phyloP scores from a whole-genome alignment of 352 stramenopile genomes.

The Phytopythium delawarense region DNA sequence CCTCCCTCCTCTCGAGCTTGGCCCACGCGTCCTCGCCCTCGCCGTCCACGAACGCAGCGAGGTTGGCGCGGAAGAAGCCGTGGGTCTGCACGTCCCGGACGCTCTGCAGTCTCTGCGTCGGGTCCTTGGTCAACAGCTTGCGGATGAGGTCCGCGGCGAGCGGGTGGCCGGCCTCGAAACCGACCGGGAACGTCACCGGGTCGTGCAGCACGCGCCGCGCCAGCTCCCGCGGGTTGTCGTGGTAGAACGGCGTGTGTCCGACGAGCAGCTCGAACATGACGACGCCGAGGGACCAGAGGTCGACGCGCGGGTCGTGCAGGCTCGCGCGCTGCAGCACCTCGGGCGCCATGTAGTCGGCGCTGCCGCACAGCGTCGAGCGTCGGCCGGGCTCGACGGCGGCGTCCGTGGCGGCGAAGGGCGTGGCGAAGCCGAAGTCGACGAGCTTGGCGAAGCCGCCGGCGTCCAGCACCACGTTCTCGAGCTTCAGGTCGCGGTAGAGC shows the following conservation, averaged over 20 bases:
- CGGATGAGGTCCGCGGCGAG: slow-evolving; percentile 50
- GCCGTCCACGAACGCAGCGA: no score
- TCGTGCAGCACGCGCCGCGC: slow-evolving; percentile 71
- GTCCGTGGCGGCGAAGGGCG: slow-evolving; percentile 34
- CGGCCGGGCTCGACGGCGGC: slow-evolving; percentile 30
- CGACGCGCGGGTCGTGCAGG: slow-evolving; percentile 60
- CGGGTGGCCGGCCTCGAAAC: slow-evolving; percentile 54
- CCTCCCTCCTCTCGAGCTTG: no score
- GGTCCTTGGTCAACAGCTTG: slow-evolving; percentile 50
- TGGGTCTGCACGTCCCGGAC: no score
- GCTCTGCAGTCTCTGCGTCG: slow-evolving; percentile 8
- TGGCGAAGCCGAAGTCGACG: slow-evolving; percentile 78
- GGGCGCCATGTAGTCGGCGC: slow-evolving; percentile 81
- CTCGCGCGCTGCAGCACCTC: slow-evolving; percentile 60
- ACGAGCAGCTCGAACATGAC: slow-evolving; percentile 87
- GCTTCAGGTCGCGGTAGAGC: slow-evolving; percentile 89
- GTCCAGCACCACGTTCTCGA: slow-evolving; percentile 88
- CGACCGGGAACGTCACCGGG: slow-evolving; percentile 59
- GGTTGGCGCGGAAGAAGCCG: no score
- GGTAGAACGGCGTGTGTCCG: slow-evolving; percentile 85
- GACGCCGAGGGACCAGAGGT: slow-evolving; percentile 82
- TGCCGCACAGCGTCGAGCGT: slow-evolving; percentile 73
- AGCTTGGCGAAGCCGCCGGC: slow-evolving; percentile 84
- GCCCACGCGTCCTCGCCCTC: no score
- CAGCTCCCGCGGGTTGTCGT: slow-evolving; percentile 72